Evolutionary conservation across 768 basidiomycete species (phyloP).

Genomic region (Leccinellum albellum): DNA sequence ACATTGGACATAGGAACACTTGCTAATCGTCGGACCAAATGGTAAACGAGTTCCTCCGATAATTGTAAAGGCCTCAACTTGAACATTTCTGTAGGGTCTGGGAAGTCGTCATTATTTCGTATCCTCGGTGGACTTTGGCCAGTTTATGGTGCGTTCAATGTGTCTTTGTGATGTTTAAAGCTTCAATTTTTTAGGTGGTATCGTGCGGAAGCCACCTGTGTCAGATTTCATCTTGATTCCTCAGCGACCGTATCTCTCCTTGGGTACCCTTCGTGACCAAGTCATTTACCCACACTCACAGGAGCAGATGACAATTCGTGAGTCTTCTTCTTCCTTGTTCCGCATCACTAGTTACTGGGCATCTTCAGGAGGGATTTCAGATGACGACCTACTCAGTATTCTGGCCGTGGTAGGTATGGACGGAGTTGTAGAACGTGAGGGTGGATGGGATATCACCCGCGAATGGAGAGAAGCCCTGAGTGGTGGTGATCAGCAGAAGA

Average conservation of each 20-base stretch:
- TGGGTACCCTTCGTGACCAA: conserved; percentile 93
- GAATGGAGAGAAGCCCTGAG: conserved; percentile 94
- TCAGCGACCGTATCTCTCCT: conserved; percentile 91
- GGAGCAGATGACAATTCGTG: conserved; percentile 73
- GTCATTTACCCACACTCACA: conserved; percentile 91
- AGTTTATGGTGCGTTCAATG: conserved; percentile 40
- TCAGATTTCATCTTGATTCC: conserved; percentile 92
- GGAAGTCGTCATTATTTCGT: conserved; percentile 91
- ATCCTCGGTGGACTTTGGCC: conserved; percentile 97
- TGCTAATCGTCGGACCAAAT: conserved; percentile 93
- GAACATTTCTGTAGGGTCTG: conserved; percentile 51
- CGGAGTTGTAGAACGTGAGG: conserved; percentile 84
- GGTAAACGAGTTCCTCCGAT: conserved; percentile 40
- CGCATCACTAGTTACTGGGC: conserved; percentile 4
- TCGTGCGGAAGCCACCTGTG: conserved; percentile 85
- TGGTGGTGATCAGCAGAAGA: conserved; percentile 95
- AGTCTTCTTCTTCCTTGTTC: conserved; percentile 25
- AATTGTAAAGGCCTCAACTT: neutral
- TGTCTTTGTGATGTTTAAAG: neutral
- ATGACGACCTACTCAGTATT: conserved; percentile 68
- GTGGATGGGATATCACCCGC: conserved; percentile 87
- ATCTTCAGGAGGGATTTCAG: conserved; percentile 62
- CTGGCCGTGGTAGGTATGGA: conserved; percentile 82
- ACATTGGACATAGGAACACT: conserved; percentile 59
- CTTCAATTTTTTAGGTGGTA: conserved; percentile 44